These are phyloP conservation scores for Alternaria sp. DNA, from an alignment of 2,329 filamentous ascomycete genomes.

Conservation along the genomic window DNA sequence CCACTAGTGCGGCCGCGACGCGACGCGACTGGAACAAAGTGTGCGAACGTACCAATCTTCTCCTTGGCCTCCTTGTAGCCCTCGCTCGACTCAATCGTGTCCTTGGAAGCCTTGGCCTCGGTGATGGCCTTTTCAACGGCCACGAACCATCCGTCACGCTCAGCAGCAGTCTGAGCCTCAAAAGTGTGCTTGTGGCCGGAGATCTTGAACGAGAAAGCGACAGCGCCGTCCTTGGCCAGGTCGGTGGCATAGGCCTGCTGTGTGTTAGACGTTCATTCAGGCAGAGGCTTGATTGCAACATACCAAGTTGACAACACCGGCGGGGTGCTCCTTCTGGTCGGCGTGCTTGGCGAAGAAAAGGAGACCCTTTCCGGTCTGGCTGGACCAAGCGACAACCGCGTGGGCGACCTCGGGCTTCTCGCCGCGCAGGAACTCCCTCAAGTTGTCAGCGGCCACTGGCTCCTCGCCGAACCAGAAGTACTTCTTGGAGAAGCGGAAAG, in stretches of 20 bases:
- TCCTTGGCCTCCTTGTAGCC: constrained; percentile 87
- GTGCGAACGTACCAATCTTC: constrained; percentile 66
- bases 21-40: constrained; percentile 23
- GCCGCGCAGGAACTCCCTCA: constrained; percentile 80
- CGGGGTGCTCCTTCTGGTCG: constrained; percentile 80
- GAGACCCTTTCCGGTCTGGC: constrained; percentile 93
- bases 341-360: constrained; percentile 88
- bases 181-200: constrained; percentile 93
- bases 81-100: constrained; percentile 78
- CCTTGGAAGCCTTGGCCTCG: constrained; percentile 83
- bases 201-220: constrained; percentile 86
- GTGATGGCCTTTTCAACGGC: constrained; percentile 65
- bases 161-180: constrained; percentile 74
- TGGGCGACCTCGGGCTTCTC: constrained; percentile 86
- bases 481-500: constrained; percentile 89
- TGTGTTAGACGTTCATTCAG: constrained; percentile 45
- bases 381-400: constrained; percentile 85
- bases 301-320: constrained; percentile 86
- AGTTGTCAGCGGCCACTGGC: constrained; percentile 74
- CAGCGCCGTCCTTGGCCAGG: constrained; percentile 75
- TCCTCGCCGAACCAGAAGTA: constrained; percentile 77
- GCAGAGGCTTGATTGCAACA: constrained; percentile 43
- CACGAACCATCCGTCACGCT: constrained; percentile 92
- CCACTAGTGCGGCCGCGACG: constrained; percentile 32
- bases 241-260: constrained; percentile 71